Evolutionary conservation across 2,329 filamentous ascomycete genomes (phyloP).

Genomic region (Fusarium incarnatum): DNA sequence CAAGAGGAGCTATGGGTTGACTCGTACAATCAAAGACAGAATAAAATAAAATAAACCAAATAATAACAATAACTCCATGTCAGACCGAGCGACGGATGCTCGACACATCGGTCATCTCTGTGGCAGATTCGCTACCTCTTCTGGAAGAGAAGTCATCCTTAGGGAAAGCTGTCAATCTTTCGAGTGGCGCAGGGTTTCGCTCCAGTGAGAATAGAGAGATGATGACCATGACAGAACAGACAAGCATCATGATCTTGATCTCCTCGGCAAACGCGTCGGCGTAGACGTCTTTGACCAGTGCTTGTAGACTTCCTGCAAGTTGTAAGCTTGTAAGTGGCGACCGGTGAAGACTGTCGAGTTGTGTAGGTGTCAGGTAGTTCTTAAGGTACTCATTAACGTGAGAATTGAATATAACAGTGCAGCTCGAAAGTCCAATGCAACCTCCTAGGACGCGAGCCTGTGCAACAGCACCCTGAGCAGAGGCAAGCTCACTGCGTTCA

Average conservation of each 20-base stretch:
- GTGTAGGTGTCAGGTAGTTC: constrained; percentile 50
- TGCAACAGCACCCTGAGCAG: constrained; percentile 69
- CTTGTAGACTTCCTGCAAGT: constrained; percentile 50
- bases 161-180: constrained; percentile 45
- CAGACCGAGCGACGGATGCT: constrained; percentile 40
- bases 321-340: constrained; percentile 56
- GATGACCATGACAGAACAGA: constrained; percentile 58
- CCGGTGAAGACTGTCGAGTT: constrained; percentile 58
- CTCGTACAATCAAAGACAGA: neutral
- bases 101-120: constrained; percentile 51
- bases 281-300: constrained; percentile 56
- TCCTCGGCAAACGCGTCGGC: constrained; percentile 60
- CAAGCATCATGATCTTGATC: constrained; percentile 59
- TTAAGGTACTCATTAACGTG: constrained; percentile 55
- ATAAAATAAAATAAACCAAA: neutral
- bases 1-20: neutral
- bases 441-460: constrained; percentile 71
- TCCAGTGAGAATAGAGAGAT: constrained; percentile 60
- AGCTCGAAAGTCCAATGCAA: constrained; percentile 67
- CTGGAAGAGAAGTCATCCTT: constrained; percentile 47
- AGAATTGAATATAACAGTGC: constrained; percentile 68
- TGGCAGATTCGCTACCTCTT: constrained; percentile 54
- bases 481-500: constrained; percentile 62
- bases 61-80: neutral
- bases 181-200: constrained; percentile 53